A percentile compares a stretch with the other conserved stretches of the same genome.
phyloP scores from a whole-genome alignment of 352 stramenopile genomes.

The Paralagenidium karlingii region DNA sequence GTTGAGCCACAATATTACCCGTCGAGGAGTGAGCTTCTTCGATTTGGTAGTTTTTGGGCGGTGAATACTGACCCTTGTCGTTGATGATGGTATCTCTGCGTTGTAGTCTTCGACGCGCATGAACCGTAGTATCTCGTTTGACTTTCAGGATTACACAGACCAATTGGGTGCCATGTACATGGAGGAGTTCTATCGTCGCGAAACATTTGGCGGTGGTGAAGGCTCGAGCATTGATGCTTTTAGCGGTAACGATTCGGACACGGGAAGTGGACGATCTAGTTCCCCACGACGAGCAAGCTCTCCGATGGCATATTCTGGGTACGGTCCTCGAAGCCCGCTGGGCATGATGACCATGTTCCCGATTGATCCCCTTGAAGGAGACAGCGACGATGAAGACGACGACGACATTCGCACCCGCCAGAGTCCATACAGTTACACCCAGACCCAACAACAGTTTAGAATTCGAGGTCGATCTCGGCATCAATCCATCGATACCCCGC shows the following conservation, averaged over 20 bases:
- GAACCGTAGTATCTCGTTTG: conserved; percentile 65
- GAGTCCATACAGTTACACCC: too few relatives aligned
- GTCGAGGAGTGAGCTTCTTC: too few relatives aligned
- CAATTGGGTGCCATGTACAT: conserved; percentile 15
- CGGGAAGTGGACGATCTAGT: conserved; percentile 26
- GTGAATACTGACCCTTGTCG: too few relatives aligned
- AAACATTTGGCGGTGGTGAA: conserved; percentile 22
- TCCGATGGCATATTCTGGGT: conserved; percentile 35
- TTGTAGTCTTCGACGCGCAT: too few relatives aligned
- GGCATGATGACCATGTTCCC: conserved; percentile 40
- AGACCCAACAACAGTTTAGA: too few relatives aligned
- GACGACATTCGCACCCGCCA: too few relatives aligned
- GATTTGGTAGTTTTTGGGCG: too few relatives aligned
- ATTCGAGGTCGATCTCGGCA: too few relatives aligned
- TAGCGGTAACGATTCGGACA: conserved; percentile 41
- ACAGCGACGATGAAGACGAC: conserved; percentile 8
- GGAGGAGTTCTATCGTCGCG: conserved; percentile 43
- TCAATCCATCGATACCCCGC: too few relatives aligned
- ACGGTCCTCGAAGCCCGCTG: conserved; percentile 52
- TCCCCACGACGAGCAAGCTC: conserved; percentile 34
- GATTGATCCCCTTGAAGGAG: conserved; percentile 60
- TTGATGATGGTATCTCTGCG: too few relatives aligned
- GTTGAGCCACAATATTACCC: too few relatives aligned
- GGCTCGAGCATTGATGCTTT: too few relatives aligned
- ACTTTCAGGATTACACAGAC: conserved; percentile 49